Evolutionary conservation across 129 eudicot genomes (phyloP).

Genomic region (Pulicaria dysenterica): DNA sequence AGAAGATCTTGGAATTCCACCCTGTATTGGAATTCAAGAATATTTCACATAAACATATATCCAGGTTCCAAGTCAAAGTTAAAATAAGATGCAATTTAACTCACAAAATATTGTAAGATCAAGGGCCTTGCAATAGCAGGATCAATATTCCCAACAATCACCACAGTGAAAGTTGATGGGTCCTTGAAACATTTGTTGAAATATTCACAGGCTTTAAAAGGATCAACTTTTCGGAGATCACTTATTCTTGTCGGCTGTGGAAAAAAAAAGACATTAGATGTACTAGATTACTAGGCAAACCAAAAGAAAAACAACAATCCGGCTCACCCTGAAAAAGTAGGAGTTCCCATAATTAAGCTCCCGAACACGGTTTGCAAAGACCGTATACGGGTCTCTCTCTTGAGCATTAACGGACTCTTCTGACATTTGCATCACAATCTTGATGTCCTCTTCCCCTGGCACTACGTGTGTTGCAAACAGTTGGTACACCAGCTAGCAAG

Average conservation of each 20-base stretch:
- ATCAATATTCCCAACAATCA: conserved; percentile 88
- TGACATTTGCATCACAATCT: conserved; percentile 93
- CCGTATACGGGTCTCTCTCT: conserved; percentile 95
- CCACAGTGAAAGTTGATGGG: conserved; percentile 90
- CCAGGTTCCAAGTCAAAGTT: conserved; percentile 1
- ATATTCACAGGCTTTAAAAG: conserved; percentile 80
- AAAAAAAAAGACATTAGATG: conserved; percentile 12
- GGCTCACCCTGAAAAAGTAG: conserved; percentile 75
- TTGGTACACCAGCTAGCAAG: conserved; percentile 84
- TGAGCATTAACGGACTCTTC: conserved; percentile 92
- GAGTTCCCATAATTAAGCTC: conserved; percentile 90
- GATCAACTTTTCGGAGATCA: conserved; percentile 78
- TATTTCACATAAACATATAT: conserved; percentile 1
- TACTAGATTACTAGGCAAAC: conserved; percentile 10
- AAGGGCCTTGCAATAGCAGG: conserved; percentile 83
- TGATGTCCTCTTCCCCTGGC: conserved; percentile 85
- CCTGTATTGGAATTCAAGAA: conserved; percentile 49
- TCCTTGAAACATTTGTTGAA: conserved; percentile 81
- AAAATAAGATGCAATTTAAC: conserved; percentile 18
- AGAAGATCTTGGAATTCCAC: conserved; percentile 83
- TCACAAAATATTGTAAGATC: conserved; percentile 85
- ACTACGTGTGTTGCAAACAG: conserved; percentile 70
- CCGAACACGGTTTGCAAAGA: conserved; percentile 85
- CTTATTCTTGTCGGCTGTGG: conserved; percentile 72
- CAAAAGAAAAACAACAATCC: conserved; percentile 8